Evolutionary conservation across 2,329 filamentous ascomycete species (phyloP).

Genomic region (Colletotrichum aenigma): DNA sequence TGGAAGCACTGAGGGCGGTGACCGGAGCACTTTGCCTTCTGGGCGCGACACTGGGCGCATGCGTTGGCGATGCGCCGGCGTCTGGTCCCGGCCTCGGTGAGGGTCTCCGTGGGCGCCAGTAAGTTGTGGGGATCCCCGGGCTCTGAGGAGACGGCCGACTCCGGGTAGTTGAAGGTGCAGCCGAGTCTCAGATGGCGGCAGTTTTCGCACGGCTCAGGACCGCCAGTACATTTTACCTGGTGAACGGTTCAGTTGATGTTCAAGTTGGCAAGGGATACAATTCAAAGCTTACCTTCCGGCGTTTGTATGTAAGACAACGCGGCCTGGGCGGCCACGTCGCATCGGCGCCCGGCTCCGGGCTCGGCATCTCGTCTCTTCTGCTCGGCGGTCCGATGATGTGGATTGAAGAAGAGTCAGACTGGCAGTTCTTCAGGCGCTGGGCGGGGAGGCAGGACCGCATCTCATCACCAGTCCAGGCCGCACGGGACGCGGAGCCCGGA

Average conservation of each 20-base stretch:
- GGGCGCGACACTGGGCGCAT: constrained; percentile 35
- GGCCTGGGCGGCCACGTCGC: background rate
- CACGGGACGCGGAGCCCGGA: constrained; percentile 1
- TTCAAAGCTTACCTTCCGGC: background rate
- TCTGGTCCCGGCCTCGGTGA: constrained; percentile 32
- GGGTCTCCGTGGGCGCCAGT: background rate
- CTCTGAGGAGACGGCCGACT: background rate
- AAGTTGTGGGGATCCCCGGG: background rate
- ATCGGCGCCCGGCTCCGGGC: background rate
- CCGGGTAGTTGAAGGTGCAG: constrained; percentile 6
- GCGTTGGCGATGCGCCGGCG: constrained; percentile 28
- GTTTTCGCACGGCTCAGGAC: constrained; percentile 2
- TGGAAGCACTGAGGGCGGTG: constrained; percentile 10
- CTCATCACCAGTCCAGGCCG: background rate
- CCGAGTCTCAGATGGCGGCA: background rate
- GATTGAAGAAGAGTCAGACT: background rate
- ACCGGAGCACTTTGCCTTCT: constrained; percentile 40
- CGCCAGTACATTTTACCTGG: background rate
- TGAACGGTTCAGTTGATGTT: background rate
- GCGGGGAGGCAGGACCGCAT: background rate
- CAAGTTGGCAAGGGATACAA: background rate
- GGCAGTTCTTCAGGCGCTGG: background rate
- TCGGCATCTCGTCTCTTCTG: background rate
- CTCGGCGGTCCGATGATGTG: background rate
- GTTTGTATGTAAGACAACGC: constrained; percentile 5